These are phyloP conservation scores for Ambrosiella cleistominuta DNA, from an alignment of 2,329 filamentous ascomycete species.

Conservation along the genomic window DNA sequence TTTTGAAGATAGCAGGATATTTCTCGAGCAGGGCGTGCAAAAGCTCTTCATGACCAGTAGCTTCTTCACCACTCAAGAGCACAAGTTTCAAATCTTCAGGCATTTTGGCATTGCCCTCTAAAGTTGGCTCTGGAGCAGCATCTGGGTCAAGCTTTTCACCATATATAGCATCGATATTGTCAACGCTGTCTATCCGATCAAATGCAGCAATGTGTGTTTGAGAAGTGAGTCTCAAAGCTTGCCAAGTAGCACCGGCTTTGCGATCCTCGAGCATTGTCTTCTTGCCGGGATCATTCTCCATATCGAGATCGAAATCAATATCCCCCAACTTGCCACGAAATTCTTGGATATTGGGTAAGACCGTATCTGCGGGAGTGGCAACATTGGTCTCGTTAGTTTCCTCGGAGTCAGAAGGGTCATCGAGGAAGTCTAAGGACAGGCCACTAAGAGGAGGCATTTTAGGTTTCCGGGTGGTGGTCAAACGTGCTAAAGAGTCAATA, in stretches of 20 bases:
- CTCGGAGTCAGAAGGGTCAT: slow-evolving; percentile 30
- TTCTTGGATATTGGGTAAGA: background rate
- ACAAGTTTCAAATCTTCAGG: slow-evolving; percentile 37
- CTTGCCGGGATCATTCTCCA: slow-evolving; percentile 48
- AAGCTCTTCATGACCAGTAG: slow-evolving; percentile 45
- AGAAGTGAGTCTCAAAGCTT: slow-evolving; percentile 65
- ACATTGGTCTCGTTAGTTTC: background rate
- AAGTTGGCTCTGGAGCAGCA: background rate
- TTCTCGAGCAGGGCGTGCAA: slow-evolving; percentile 44
- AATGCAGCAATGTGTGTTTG: slow-evolving; percentile 58
- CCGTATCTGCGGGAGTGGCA: background rate
- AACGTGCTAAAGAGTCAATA: slow-evolving; percentile 44
- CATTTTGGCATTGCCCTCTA: slow-evolving; percentile 16
- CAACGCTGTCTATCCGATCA: slow-evolving; percentile 73
- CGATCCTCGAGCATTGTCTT: slow-evolving; percentile 41
- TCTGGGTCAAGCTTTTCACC: slow-evolving; percentile 19
- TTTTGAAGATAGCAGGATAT: slow-evolving; percentile 47
- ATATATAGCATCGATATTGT: slow-evolving; percentile 46
- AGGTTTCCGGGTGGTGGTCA: slow-evolving; percentile 53
- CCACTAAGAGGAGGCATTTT: slow-evolving; percentile 53
- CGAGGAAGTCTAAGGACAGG: slow-evolving; percentile 63
- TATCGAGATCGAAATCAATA: slow-evolving; percentile 73
- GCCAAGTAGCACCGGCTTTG: slow-evolving; percentile 82
- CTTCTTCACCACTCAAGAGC: slow-evolving; percentile 48
- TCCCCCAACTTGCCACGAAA: slow-evolving; percentile 59